Base-by-base conservation (phyloP, 148 eudicot species). In the Rhododendron mucronatum region DNA sequence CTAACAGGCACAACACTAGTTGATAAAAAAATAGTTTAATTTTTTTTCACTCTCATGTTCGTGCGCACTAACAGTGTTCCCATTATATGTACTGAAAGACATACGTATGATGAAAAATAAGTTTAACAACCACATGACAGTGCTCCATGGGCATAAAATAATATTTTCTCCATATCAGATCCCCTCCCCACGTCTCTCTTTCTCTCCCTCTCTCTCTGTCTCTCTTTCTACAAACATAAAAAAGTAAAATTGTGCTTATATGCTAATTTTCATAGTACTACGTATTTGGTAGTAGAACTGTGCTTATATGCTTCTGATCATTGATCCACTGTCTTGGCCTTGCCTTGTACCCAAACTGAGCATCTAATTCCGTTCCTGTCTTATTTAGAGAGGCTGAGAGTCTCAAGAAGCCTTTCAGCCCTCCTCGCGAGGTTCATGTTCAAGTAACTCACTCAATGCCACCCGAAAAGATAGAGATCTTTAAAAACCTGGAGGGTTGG, bases 401-500 rank as follows among this genome's bases (percentile, higher is more conserved):
- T 75, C 86, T 53, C 7, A 84, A 75, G 81, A 84, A 74, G 81
- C 51, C 81, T 21, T 84, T 74, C 75, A 73, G 33, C 63, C 86
- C 86, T 53, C 86, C 88, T 28, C 88, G 86, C 21, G 86, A 84
- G 81, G 86, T 51, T 21, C 86, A 84, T 23, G 48, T 84, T 53
- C 86, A 84, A 84, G 81, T 74, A 13, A 84, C 86, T 13, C 86
- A 84, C 35, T 84, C 86, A 61, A 84, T 84, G 86, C 86, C 86
- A 50, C 81, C 86, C 21, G 81, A 74, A 53, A 84, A 84, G 86
- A 84, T 84, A 12, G 86, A 84, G 67, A 84, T 84, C 50, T 84
- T 84, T 47, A 84, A 84, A 37, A 74, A n/a, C 33, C 8, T 84
- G 50, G 86, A 84, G 41, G 81, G 37, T 84, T 84, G 86, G 86